Evolutionary conservation across 2,329 filamentous ascomycete genomes (phyloP), one percentile per base, ranked within the genome.

Genomic region (Penicillium expansum): DNA sequence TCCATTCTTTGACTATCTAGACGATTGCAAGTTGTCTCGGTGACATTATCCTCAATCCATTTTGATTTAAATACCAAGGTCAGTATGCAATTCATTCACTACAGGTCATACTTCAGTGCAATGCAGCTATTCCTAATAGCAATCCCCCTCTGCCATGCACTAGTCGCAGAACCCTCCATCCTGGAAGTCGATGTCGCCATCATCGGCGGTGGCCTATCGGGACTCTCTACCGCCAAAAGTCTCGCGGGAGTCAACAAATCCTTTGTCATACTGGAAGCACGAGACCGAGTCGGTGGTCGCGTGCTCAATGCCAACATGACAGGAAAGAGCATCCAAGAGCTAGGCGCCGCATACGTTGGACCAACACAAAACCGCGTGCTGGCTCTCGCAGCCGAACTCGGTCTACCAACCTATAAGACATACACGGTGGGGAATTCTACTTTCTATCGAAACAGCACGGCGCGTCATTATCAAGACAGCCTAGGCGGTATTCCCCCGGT

Each of bases 301-400:
- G 56, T 64, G 1, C 48, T 55, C 22, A 64, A 57, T 18, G 38
- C 30, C 7, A 38, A 58, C 9, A 29, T 67, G 3, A 48, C 54
- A 2, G 60, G 61, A 16, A 62, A 63, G 7, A 52, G 54, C 6
- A 49, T 60, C 7, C 62, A 58, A n/a, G 69, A 71, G 33, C 56
- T 67, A 10, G 69, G 67, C 7, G 69, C 61, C 9, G 64, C 60
- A 8, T 71, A 67, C 11, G 52, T 69, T 2, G 67, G 66, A 24
- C 68, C 62, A 39, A 67, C 64, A 6, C 63, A 70, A 42, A 60
- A 68, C 24, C 58, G 55, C 9, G 60, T 67, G 1, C 47, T 67
- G 0, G 59, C 59, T 16, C 55, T 69, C 10, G 59, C 62, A 30
- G 24, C 39, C 1, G 57, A 65, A 4, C 65, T 69, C 8, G 54